Base-by-base conservation (phyloP, 768 basidiomycete genomes). In the Daedaleopsis nitida region DNA sequence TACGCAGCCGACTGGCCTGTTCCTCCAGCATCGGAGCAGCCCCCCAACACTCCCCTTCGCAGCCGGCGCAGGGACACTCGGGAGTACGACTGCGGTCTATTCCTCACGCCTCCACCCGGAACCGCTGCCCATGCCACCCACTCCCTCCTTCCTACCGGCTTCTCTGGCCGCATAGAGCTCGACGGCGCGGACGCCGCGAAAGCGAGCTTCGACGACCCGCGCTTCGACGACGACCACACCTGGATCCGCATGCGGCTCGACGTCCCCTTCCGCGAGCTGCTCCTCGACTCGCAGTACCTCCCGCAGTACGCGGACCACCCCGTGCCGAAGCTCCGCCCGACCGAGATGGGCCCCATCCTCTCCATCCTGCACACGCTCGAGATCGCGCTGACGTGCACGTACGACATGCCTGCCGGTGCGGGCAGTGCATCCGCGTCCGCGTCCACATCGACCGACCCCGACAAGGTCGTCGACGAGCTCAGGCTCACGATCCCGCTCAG, bases 201-300 rank as follows among this genome's bases (percentile, higher is more conserved):
- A 66, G 65, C 75, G 12, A 66, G 74, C 27, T 80, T 83, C 54
- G 70, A 72, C 14, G 69, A 65, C 21, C 59, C 69, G 0, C 69
- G 67, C 0, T 70, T 69, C 14, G 61, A 68, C 32, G 59, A 35
- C 55, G 69, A 48, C 57, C 19, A 52, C 49, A 77, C 77, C 12
- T 90, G 88, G 87, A 83, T 84, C 69, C 83, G 82, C 8, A 73
- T 90, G 68, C 81, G 86, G 48, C 78, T 81, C 19, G 70, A 72
- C 21, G 71, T 89, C n/a, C 85, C 85, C 0, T 77, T 88, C 63
- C 74, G 17, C 72, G 71, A 3, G 63, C 70, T 42, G 68, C 68
- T 59, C 53, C 54, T 50, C 32, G 66, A 63, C 43, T 47, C 52
- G 17, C 47, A 59, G 24, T 43, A 21, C n/a, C 45, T 65, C 24